A percentile compares a stretch with the other conserved stretches of the same genome.
Conservation (phyloP, 2,329 filamentous ascomycete species). For the Pseudogymnoascus sp. region DNA sequence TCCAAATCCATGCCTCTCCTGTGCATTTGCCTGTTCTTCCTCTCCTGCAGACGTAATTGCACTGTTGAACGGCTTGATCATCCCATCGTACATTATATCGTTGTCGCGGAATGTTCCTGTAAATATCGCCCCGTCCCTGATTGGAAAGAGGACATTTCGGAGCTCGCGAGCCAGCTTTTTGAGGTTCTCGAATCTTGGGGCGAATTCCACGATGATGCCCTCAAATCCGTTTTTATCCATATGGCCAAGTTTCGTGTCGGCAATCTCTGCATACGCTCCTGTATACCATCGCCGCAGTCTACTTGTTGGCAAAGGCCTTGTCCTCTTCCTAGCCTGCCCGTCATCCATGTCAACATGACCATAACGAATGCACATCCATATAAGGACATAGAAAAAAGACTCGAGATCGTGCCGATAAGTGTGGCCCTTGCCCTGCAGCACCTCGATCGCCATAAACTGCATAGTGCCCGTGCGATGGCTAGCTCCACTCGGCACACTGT, state of each 20-base stretch:
- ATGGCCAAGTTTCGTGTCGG: constrained; percentile 16
- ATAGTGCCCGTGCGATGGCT: constrained; percentile 26
- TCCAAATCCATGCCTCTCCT: background rate
- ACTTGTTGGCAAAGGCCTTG: constrained; percentile 10
- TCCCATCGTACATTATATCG: constrained; percentile 20
- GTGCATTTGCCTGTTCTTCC: background rate
- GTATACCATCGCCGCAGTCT: constrained; percentile 23
- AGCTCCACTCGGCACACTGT: constrained; percentile 19
- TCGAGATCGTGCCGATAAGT: constrained; percentile 30
- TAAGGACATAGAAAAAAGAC: constrained; percentile 29
- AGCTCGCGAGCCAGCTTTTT: constrained; percentile 16
- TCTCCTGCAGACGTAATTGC: constrained; percentile 8
- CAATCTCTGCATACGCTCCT: constrained; percentile 23
- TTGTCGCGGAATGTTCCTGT: constrained; percentile 16
- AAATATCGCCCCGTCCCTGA: constrained; percentile 20
- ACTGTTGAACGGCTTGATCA: constrained; percentile 14
- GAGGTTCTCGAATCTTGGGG: constrained; percentile 21
- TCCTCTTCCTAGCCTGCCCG: background rate
- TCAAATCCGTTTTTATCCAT: constrained; percentile 21
- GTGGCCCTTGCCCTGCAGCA: constrained; percentile 26
- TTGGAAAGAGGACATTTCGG: constrained; percentile 18
- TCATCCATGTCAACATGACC: constrained; percentile 8
- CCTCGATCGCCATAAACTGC: constrained; percentile 31
- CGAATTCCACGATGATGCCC: constrained; percentile 22
- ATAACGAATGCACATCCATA: constrained; percentile 25